Evolutionary conservation across 352 stramenopile species (phyloP).

Genomic region (Globisporangium recalcitrans): DNA sequence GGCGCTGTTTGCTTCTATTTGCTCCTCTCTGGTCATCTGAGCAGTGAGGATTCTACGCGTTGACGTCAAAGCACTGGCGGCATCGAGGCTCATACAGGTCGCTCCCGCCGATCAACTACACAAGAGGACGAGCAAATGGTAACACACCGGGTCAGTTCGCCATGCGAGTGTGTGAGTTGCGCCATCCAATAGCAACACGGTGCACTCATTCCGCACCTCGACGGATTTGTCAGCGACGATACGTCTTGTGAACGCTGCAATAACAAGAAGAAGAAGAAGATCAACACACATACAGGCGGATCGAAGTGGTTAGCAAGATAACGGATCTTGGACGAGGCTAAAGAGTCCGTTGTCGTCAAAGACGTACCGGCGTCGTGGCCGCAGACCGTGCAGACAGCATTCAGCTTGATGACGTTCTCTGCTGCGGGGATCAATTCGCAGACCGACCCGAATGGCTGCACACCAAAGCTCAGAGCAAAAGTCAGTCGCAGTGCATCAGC

Average conservation of each 20-base stretch:
- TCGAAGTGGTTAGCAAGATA: not conserved
- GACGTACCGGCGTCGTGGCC: conserved; percentile 55
- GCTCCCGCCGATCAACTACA: conserved; percentile 68
- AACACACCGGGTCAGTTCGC: not conserved
- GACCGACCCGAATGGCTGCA: conserved; percentile 66
- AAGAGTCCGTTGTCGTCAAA: not conserved
- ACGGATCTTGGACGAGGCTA: not conserved
- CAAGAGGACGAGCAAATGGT: not conserved
- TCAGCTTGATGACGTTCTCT: conserved; percentile 81
- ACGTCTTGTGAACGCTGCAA: conserved; percentile 61
- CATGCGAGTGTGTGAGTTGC: not conserved
- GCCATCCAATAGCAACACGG: not conserved
- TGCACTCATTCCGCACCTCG: conserved; percentile 33
- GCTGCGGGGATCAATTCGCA: conserved; percentile 66
- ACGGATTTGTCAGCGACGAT: conserved; percentile 64
- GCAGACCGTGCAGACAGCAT: conserved; percentile 77
- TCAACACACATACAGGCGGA: conserved; percentile 7
- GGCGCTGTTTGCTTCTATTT: no score
- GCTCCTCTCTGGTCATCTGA: not conserved
- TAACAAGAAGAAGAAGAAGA: no score
- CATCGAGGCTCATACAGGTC: conserved; percentile 80
- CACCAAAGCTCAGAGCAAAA: not conserved
- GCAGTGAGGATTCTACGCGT: not conserved
- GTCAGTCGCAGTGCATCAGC: not conserved
- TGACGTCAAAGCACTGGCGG: conserved; percentile 59